Base-by-base conservation (phyloP, 192 early-diverging fungal genomes). In the Rhizophagus prolifer region DNA sequence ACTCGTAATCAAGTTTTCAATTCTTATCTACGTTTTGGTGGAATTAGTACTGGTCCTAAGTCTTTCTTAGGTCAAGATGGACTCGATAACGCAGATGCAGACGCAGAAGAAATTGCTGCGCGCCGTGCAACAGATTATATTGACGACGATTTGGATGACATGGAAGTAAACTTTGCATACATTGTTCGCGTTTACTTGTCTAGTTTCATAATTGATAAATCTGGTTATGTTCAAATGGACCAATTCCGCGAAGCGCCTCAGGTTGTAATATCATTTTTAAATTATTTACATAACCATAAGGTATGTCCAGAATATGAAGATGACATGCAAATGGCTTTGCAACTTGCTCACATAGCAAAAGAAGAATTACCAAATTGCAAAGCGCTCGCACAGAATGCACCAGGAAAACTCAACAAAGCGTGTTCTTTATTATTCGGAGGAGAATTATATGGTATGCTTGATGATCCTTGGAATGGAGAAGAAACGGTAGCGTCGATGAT, bases 391-490 rank as follows among this genome's bases (percentile, higher is more conserved):
- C 78, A 68, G 46, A 44, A 54, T 46, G 54, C 82, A 10, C 86
- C 86, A 10, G 82, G 86, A 50, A 81, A 78, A 9, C 86, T 85
- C 28, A 88, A 90, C 58, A 86, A 85, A 50, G 86, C 89, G 1
- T 89, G 89, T 65, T 79, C 77, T 13, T n/a, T 85, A 1, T 10
- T 87, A 8, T 90, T 81, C 69, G 86, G 82, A 16, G 86, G 87
- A 10, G 78, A 87, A 46, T 74, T 70, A 30, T 79, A 78, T 36
- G 79, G 81, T 3, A 69, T 80, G 9, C 76, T 84, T 58, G 81
- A 84, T 9, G 25, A 62, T 31, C 16, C 50, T 21, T 85, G 83
- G 83, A 13, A 70, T 7, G 66, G 38, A 3, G 58, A 71, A 21
- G 70, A 69, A 26, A 26, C 41, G 1, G 23, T 62, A 8, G 60